These are phyloP conservation scores for Brassica juncea DNA, from an alignment of 345 rosid genomes.

Conservation along the genomic window DNA sequence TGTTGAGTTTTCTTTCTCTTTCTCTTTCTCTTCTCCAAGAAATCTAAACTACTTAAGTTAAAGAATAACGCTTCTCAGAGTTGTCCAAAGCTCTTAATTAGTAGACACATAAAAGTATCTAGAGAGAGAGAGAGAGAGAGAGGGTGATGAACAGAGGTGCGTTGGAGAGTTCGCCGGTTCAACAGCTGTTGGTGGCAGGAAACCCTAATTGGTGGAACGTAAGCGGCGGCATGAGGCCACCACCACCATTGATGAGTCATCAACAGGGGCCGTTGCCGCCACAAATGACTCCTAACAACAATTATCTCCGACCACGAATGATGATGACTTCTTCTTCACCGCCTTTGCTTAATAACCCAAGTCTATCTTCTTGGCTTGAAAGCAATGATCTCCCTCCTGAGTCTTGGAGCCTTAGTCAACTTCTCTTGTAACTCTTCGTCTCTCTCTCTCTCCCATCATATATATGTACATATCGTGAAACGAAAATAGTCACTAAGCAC, in stretches of 20 bases:
- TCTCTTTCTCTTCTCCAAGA: conserved; percentile 30
- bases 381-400: conserved; percentile 70
- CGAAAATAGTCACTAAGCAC: conserved; percentile 6
- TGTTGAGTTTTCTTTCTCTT: conserved; percentile 27
- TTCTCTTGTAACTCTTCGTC: conserved; percentile 55
- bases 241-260: conserved; percentile 44
- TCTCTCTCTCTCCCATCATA: conserved; percentile 9
- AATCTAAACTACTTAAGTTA: conserved; percentile 50
- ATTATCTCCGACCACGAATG: conserved; percentile 35
- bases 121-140: conserved; percentile 6
- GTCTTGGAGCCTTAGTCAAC: conserved; percentile 78
- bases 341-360: conserved; percentile 41
- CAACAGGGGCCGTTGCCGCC: conserved; percentile 38
- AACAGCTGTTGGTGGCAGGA: conserved; percentile 74
- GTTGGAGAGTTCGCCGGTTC: conserved; percentile 76
- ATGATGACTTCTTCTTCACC: conserved; percentile 50
- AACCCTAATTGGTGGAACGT: conserved; percentile 88
- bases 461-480: conserved; percentile 1
- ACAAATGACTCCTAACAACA: conserved; percentile 33
- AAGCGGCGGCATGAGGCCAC: conserved; percentile 61
- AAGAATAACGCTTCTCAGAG: conserved; percentile 47
- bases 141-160: conserved; percentile 67
- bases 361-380: conserved; percentile 57
- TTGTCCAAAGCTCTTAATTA: conserved; percentile 51
- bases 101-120: conserved; percentile 37